Percentiles rank a stretch among this genome's conserved stretches.
These are phyloP conservation scores for Colletotrichum gigasporum DNA, from an alignment of 2,329 filamentous ascomycete species.

Conservation along the genomic window DNA sequence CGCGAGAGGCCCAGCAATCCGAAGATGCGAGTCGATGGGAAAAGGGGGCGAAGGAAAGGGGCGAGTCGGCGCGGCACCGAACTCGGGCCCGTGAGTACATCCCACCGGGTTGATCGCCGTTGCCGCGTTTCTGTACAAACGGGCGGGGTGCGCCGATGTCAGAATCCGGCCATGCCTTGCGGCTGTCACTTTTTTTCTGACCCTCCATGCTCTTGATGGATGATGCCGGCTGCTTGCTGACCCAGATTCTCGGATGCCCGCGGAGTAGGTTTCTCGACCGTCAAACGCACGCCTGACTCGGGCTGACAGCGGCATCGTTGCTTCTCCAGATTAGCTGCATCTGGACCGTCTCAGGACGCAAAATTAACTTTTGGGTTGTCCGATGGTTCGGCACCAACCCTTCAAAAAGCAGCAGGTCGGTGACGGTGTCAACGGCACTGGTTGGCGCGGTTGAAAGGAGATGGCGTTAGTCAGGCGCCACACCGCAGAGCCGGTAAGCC, in stretches of 20 bases:
- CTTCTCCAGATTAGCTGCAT: background rate
- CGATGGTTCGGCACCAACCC: conserved; percentile 1
- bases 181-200: too few relatives aligned
- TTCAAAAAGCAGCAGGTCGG: too few relatives aligned
- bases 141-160: conserved; percentile 12
- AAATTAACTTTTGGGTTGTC: conserved; percentile 13
- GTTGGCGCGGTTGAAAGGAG: conserved; percentile 16
- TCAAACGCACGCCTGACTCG: conserved; percentile 22
- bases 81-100: background rate
- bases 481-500: conserved; percentile 12
- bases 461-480: conserved; percentile 23
- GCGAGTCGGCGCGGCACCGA: background rate
- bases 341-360: background rate
- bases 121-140: background rate
- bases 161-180: background rate
- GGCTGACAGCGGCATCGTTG: conserved; percentile 9
- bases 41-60: background rate
- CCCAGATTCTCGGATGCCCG: conserved; percentile 16
- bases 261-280: background rate
- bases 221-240: conserved; percentile 1
- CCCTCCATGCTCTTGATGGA: background rate
- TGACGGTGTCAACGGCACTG: conserved; percentile 3
- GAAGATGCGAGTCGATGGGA: too few relatives aligned
- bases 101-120: conserved; percentile 15
- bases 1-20: background rate